phyloP scores from a whole-genome alignment of 2,329 filamentous ascomycete genomes.

The Aspergillus sp. region DNA sequence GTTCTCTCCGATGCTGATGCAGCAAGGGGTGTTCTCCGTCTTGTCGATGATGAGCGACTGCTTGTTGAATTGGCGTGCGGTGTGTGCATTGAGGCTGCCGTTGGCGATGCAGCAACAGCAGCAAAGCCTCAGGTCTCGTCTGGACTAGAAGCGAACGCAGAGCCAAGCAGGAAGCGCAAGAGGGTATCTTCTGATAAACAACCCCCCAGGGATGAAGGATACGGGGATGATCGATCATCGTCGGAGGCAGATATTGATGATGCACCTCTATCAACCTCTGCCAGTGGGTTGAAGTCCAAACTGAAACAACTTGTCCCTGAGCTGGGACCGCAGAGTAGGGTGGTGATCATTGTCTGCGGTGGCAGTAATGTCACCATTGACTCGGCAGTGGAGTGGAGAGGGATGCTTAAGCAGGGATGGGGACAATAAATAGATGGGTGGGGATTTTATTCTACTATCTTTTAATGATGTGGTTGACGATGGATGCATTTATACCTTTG shows the following conservation, averaged over 20 bases:
- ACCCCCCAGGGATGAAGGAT: slow-evolving; percentile 24
- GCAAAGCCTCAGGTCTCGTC: neutral
- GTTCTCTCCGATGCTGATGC: slow-evolving; percentile 74
- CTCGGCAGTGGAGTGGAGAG: slow-evolving; percentile 56
- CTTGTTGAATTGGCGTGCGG: slow-evolving; percentile 84
- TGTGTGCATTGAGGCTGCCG: slow-evolving; percentile 60
- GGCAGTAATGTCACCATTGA: slow-evolving; percentile 63
- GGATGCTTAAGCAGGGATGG: slow-evolving; percentile 39
- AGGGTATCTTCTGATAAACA: slow-evolving; percentile 6
- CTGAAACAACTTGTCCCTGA: slow-evolving; percentile 60
- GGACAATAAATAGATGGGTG: neutral
- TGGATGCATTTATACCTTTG: no score
- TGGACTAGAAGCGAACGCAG: neutral
- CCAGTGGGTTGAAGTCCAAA: slow-evolving; percentile 25
- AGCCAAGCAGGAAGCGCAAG: slow-evolving; percentile 24
- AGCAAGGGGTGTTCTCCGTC: slow-evolving; percentile 67
- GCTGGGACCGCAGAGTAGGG: slow-evolving; percentile 61
- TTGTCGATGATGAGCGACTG: slow-evolving; percentile 76
- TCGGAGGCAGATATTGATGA: slow-evolving; percentile 15
- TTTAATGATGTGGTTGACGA: no score
- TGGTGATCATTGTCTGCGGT: slow-evolving; percentile 84
- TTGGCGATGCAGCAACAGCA: slow-evolving; percentile 26
- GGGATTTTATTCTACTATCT: no score
- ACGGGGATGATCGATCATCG: slow-evolving; percentile 30
- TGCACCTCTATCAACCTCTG: no score